These are phyloP conservation scores for Agapanthus africanus DNA, from an alignment of 106 monocot species.

Conservation along the genomic window DNA sequence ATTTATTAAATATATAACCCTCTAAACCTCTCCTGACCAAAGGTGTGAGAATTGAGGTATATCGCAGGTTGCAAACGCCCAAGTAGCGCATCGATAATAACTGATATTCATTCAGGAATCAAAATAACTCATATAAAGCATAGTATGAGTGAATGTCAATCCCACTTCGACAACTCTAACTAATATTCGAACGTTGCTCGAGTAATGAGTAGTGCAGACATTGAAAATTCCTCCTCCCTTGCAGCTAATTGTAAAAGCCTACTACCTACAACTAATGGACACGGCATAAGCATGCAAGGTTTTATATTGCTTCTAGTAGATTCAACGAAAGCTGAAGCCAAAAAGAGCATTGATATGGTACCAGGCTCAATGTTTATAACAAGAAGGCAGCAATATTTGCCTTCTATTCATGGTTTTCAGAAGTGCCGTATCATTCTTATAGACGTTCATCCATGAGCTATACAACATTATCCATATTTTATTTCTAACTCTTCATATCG, in stretches of 20 bases:
- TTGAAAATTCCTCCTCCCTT: background rate
- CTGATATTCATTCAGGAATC: too few species aligned
- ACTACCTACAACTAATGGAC: background rate
- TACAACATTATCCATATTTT: background rate
- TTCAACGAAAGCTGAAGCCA: background rate
- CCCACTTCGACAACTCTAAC: too few species aligned
- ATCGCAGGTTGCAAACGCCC: too few species aligned
- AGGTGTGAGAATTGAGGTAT: too few species aligned
- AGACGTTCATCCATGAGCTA: background rate
- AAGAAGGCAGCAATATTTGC: background rate
- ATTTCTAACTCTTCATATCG: background rate
- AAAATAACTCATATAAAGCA: too few species aligned
- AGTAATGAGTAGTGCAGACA: too few species aligned
- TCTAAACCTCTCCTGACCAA: too few species aligned
- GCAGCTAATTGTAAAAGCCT: background rate
- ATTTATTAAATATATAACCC: too few species aligned
- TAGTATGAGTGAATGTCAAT: too few species aligned
- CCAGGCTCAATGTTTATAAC: background rate
- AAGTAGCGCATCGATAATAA: too few species aligned
- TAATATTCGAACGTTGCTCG: too few species aligned
- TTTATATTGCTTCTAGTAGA: background rate
- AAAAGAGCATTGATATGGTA: background rate
- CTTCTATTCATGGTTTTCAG: background rate
- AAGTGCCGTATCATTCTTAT: background rate
- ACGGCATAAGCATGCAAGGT: background rate